Evolutionary conservation across 2,329 filamentous ascomycete species (phyloP), one percentile per base, ranked within the genome.

Genomic region (Xylariomycetidae sp.): DNA sequence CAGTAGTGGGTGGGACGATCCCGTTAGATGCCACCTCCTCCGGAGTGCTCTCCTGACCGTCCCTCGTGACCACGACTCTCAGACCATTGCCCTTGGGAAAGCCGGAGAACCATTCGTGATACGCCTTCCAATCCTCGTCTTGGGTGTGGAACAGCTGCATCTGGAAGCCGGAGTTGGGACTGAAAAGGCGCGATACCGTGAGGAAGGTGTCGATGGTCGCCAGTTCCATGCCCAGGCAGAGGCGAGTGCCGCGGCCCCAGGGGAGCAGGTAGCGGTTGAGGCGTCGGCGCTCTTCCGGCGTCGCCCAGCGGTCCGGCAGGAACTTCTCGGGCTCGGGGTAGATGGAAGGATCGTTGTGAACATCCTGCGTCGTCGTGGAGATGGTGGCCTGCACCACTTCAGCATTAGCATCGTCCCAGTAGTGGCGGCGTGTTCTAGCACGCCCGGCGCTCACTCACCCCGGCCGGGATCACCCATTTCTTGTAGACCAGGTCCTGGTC

Each of bases 341-440:
- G 5, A 49, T 29, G n/a, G 19, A n/a, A 2, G 39, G 15, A 35
- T 44, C 37, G 34, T 40, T 34, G 39, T 49, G 47, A 9, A 38
- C 43, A 30, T 49, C 39, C 34, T 50, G 44, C 9, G 38, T 37
- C 15, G 44, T 46, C 4, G 44, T 47, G 5, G 44, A 46, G 27
- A 50, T 46, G n/a, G 38, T 47, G 0, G 44, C 47, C 47, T 49
- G 18, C 7, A n/a, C n/a, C n/a, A n/a, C n/a, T n/a, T n/a, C n/a
- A n/a, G n/a, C n/a, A n/a, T n/a, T n/a, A n/a, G n/a, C n/a, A n/a
- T n/a, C n/a, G n/a, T n/a, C n/a, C n/a, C n/a, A n/a, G 6, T 3
- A 13, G n/a, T n/a, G n/a, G n/a, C n/a, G n/a, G n/a, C n/a, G n/a
- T n/a, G n/a, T n/a, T n/a, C n/a, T n/a, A n/a, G 14, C 19, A 25